Conservation (phyloP, 164 flowering plant genomes). For the Magnolia changhungtana region DNA sequence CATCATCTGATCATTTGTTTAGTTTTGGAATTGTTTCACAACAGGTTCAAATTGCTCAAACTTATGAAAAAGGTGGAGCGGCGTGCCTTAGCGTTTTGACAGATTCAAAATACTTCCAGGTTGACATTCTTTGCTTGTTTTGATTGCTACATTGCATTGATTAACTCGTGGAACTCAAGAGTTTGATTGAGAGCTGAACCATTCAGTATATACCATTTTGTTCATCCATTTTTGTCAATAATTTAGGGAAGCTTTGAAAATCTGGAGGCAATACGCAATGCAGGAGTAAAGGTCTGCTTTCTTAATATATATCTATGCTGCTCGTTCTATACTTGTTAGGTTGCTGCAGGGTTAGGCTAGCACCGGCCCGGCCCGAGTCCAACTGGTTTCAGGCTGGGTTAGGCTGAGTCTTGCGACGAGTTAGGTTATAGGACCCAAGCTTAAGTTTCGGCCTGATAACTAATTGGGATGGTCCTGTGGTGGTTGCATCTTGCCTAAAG, state of each 20-base stretch:
- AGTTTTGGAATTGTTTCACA: no score
- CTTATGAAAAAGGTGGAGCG: constrained; percentile 98
- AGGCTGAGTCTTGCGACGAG: not conserved
- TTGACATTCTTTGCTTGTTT: constrained; percentile 14
- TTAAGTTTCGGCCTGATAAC: not conserved
- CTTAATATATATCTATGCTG: not conserved
- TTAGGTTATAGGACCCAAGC: not conserved
- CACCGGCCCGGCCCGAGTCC: not conserved
- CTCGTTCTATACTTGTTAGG: not conserved
- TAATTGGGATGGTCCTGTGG: no score
- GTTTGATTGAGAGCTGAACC: not conserved
- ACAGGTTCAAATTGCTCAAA: constrained; percentile 86
- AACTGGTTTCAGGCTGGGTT: not conserved
- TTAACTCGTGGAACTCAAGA: not conserved
- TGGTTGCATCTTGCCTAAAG: no score
- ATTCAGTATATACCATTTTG: not conserved
- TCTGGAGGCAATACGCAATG: constrained; percentile 66
- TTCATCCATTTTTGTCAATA: not conserved
- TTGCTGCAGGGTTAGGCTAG: not conserved
- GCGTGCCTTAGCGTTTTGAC: constrained; percentile 98
- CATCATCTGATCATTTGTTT: no score
- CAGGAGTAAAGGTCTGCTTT: constrained; percentile 81
- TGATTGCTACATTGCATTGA: not conserved
- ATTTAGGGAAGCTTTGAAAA: constrained; percentile 90
- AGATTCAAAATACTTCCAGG: constrained; percentile 88